A percentile compares a stretch with the other conserved stretches of the same genome.
Conservation (phyloP, 2,329 filamentous ascomycete species). For the Aspergillus chevalieri region DNA sequence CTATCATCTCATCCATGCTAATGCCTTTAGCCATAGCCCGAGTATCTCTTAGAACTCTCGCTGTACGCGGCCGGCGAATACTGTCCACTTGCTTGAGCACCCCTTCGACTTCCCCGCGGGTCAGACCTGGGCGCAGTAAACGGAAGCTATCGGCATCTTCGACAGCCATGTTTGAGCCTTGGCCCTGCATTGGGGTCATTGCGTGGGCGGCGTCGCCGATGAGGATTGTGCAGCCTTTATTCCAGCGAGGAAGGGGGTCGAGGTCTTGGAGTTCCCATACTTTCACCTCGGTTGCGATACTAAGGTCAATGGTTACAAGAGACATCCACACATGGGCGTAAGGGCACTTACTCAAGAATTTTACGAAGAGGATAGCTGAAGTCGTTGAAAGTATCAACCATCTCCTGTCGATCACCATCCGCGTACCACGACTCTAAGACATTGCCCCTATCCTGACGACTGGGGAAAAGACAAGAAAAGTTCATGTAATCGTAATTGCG, state of each 20-base stretch:
- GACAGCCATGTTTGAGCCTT: conserved; percentile 36
- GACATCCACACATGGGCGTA: too few relatives aligned
- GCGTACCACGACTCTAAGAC: background rate
- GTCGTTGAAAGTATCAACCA: background rate
- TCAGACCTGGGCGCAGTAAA: background rate
- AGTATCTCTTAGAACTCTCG: background rate
- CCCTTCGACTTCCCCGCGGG: background rate
- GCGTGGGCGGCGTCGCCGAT: conserved; percentile 14
- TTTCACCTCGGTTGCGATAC: conserved; percentile 1
- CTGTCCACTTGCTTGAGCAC: background rate
- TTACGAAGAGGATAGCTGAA: background rate
- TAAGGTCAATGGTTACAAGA: background rate
- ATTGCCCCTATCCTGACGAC: background rate
- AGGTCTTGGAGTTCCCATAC: conserved; percentile 2
- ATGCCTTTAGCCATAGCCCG: background rate
- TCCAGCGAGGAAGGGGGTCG: conserved; percentile 25
- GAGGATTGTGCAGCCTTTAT: conserved; percentile 9
- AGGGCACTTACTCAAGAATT: background rate
- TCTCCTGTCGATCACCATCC: conserved; percentile 1
- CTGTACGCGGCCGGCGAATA: background rate
- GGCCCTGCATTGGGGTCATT: conserved; percentile 17
- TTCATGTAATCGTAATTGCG: conserved; percentile 1
- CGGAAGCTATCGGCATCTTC: conserved; percentile 41
- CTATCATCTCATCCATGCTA: background rate
- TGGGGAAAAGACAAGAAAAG: conserved; percentile 1